A percentile compares a stretch with the other conserved stretches of the same genome.
Evolutionary conservation across 176 grass and related monocot species (phyloP).

Genomic region (Carex littledalei): DNA sequence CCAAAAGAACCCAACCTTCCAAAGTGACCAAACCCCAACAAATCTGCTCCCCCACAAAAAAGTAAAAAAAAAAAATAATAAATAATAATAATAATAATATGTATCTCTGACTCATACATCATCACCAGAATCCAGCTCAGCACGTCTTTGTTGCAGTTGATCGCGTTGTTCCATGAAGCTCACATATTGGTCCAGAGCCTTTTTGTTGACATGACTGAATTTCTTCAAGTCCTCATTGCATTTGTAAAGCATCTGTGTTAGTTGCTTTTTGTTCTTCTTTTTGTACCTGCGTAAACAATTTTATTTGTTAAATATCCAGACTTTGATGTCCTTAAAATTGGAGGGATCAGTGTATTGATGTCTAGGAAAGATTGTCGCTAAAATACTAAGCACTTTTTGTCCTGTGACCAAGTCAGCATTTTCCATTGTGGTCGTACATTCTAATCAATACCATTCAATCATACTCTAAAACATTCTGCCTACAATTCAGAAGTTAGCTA

Average conservation of each 20-base stretch:
- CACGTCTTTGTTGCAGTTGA: conserved; percentile 75
- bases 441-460: background rate
- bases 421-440: background rate
- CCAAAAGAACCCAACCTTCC: conserved; percentile 20
- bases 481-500: background rate
- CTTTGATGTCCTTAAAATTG: background rate
- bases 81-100: background rate
- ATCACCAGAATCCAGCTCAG: conserved; percentile 93
- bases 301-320: background rate
- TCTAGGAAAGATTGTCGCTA: background rate
- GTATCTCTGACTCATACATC: conserved; percentile 27
- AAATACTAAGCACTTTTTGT: background rate
- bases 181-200: conserved; percentile 98
- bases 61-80: background rate
- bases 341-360: background rate
- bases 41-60: background rate
- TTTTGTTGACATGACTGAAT: conserved; percentile 98
- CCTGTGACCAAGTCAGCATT: background rate
- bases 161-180: conserved; percentile 98
- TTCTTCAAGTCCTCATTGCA: conserved; percentile 89
- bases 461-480: too few species aligned
- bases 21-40: conserved; percentile 24
- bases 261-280: conserved; percentile 90
- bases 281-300: conserved; percentile 52
- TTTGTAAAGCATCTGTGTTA: conserved; percentile 84